Conservation (phyloP, 768 basidiomycete species). For the Rhodotorula diobovata region DNA sequence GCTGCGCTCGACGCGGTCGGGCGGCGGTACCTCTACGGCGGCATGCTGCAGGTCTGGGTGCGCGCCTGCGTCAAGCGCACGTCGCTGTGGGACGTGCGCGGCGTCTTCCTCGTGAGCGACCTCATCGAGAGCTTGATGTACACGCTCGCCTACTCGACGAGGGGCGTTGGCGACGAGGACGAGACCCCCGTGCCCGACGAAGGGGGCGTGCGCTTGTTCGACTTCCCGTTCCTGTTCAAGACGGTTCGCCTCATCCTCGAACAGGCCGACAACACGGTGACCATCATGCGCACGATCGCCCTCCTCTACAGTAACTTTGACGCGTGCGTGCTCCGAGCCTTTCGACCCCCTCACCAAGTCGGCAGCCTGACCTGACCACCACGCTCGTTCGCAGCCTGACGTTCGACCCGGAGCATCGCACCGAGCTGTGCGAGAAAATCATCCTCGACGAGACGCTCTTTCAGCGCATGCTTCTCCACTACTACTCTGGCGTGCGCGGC, state of each 20-base stretch:
- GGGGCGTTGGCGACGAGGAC: constrained; percentile 15
- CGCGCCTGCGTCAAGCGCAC: constrained; percentile 48
- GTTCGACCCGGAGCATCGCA: constrained; percentile 44
- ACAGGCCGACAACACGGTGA: constrained; percentile 51
- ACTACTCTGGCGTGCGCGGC: constrained; percentile 43
- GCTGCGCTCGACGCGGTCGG: constrained; percentile 18
- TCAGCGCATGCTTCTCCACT: constrained; percentile 50
- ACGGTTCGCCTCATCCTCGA: constrained; percentile 48
- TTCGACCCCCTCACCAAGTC: neutral
- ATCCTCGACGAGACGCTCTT: constrained; percentile 49
- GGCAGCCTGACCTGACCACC: neutral
- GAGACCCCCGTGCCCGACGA: constrained; percentile 32
- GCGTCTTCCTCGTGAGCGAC: constrained; percentile 52
- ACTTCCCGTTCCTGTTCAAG: constrained; percentile 48
- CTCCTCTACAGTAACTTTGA: constrained; percentile 52
- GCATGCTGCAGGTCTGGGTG: constrained; percentile 50
- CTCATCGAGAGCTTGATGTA: constrained; percentile 50
- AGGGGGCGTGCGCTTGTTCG: constrained; percentile 44
- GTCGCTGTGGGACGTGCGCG: constrained; percentile 50
- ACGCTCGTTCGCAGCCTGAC: constrained; percentile 35
- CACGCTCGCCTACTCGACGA: constrained; percentile 43
- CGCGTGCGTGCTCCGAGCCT: constrained; percentile 35
- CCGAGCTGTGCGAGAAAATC: constrained; percentile 48
- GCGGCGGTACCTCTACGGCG: constrained; percentile 45
- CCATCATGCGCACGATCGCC: constrained; percentile 50